phyloP scores from a whole-genome alignment of 2,329 filamentous ascomycete genomes.

The Ascochyta lentis region DNA sequence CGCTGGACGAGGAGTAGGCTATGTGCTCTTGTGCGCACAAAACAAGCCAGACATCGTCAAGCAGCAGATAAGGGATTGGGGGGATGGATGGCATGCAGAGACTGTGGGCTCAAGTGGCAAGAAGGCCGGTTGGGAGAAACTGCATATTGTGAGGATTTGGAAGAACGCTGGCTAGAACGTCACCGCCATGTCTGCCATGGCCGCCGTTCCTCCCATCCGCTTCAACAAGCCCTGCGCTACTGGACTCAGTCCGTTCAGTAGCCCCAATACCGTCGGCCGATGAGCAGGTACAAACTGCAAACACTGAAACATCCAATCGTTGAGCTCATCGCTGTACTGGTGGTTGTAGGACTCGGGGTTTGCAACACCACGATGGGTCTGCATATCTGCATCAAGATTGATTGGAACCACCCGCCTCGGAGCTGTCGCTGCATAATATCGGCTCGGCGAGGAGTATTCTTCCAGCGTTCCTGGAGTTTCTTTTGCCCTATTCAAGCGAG shows the following conservation, averaged over 20 bases:
- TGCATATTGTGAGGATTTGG: slow-evolving; percentile 90
- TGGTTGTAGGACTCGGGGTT: slow-evolving; percentile 3
- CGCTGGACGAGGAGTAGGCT: slow-evolving; percentile 75
- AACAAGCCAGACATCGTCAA: slow-evolving; percentile 83
- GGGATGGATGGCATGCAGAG: slow-evolving; percentile 72
- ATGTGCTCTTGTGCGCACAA: slow-evolving; percentile 87
- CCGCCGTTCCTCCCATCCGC: slow-evolving; percentile 23
- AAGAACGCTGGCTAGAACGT: slow-evolving; percentile 44
- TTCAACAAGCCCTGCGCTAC: slow-evolving; percentile 22
- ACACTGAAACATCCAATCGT: slow-evolving; percentile 34
- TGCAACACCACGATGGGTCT: slow-evolving; percentile 12
- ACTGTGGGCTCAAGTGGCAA: slow-evolving; percentile 83
- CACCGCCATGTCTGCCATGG: slow-evolving; percentile 30
- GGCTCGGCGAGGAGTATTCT: slow-evolving; percentile 4
- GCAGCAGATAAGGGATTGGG: slow-evolving; percentile 64
- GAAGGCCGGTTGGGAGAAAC: slow-evolving; percentile 91
- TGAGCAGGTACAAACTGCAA: slow-evolving; percentile 12
- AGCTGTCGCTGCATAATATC: slow-evolving; percentile 26
- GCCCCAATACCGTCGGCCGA: slow-evolving; percentile 16
- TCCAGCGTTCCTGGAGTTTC: slow-evolving; percentile 2
- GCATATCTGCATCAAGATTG: slow-evolving; percentile 28
- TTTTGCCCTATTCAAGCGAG: background rate
- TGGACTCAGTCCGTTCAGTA: slow-evolving; percentile 24
- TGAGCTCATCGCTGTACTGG: slow-evolving; percentile 35
- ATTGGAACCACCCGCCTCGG: slow-evolving; percentile 30